A percentile compares a stretch with the other conserved stretches of the same genome.
Evolutionary conservation across 192 early-diverging fungal genomes (phyloP).

Genomic region (Coemansia sp.): DNA sequence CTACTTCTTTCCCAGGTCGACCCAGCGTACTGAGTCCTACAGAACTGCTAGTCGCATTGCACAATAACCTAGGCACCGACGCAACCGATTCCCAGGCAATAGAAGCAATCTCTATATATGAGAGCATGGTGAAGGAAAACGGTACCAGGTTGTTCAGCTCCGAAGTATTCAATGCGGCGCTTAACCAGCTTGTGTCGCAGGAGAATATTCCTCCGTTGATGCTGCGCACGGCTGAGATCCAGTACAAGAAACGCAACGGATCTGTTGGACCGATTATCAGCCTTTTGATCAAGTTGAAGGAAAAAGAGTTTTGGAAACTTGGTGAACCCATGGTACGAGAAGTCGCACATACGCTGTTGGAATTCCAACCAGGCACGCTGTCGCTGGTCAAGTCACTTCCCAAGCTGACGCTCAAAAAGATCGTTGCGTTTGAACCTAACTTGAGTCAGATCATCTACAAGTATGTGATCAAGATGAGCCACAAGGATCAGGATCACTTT

Average conservation of each 20-base stretch:
- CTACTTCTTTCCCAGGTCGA: constrained; percentile 23
- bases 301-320: constrained; percentile 40
- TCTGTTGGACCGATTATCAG: constrained; percentile 17
- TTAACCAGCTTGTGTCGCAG: constrained; percentile 35
- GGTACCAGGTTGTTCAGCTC: constrained; percentile 25
- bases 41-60: constrained; percentile 43
- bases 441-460: constrained; percentile 13
- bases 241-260: constrained; percentile 17
- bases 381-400: constrained; percentile 34
- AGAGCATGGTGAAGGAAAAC: constrained; percentile 19
- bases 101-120: constrained; percentile 23
- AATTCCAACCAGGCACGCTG: constrained; percentile 36
- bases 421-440: constrained; percentile 18
- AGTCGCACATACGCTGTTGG: constrained; percentile 23
- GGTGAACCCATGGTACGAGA: constrained; percentile 13
- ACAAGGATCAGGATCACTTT: constrained; percentile 21
- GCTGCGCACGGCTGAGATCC: constrained; percentile 33
- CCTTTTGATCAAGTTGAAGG: constrained; percentile 22
- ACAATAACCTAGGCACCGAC: constrained; percentile 9
- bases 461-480: constrained; percentile 44
- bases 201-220: constrained; percentile 33
- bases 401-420: constrained; percentile 20
- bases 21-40: constrained; percentile 51
- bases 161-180: constrained; percentile 22
- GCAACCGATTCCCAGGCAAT: constrained; percentile 8